Evolutionary conservation across 2,329 filamentous ascomycete genomes (phyloP).

Genomic region (Ophiostoma ulmi): DNA sequence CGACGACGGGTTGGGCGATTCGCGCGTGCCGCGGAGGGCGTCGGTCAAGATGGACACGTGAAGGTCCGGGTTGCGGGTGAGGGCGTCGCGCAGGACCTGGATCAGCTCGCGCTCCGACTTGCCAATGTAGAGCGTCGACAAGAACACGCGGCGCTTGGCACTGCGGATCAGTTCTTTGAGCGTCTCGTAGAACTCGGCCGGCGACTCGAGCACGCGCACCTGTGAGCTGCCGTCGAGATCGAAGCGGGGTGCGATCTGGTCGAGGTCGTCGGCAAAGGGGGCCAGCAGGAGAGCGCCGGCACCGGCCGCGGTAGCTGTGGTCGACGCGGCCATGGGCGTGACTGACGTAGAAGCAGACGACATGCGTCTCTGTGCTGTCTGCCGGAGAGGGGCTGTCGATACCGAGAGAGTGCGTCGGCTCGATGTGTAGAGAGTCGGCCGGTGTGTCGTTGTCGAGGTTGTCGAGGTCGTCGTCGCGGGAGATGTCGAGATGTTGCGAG

Average conservation of each 20-base stretch:
- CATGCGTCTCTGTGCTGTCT: neutral
- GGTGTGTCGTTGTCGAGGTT: neutral
- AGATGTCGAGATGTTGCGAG: conserved; percentile 6
- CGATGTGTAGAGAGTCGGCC: neutral
- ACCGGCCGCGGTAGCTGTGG: conserved; percentile 19
- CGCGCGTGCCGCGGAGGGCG: conserved; percentile 82
- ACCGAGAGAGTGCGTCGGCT: neutral
- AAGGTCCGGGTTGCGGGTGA: conserved; percentile 68
- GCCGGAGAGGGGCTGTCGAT: neutral
- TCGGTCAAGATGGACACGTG: conserved; percentile 88
- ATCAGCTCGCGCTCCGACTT: conserved; percentile 85
- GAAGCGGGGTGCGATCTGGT: conserved; percentile 85
- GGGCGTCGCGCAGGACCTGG: conserved; percentile 67
- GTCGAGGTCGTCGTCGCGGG: neutral
- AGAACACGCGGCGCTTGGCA: conserved; percentile 74
- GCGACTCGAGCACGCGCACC: conserved; percentile 72
- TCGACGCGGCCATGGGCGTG: neutral
- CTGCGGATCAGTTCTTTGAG: conserved; percentile 82
- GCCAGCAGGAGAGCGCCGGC: conserved; percentile 38
- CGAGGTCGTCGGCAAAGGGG: conserved; percentile 65
- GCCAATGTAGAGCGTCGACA: conserved; percentile 96
- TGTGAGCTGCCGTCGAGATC: conserved; percentile 69
- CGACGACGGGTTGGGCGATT: conserved; percentile 78
- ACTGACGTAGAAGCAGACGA: neutral
- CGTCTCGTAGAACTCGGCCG: conserved; percentile 83